Percentiles rank a stretch among this genome's conserved stretches.
phyloP scores from a whole-genome alignment of 2,329 filamentous ascomycete species.

The Fusarium nygamai region DNA sequence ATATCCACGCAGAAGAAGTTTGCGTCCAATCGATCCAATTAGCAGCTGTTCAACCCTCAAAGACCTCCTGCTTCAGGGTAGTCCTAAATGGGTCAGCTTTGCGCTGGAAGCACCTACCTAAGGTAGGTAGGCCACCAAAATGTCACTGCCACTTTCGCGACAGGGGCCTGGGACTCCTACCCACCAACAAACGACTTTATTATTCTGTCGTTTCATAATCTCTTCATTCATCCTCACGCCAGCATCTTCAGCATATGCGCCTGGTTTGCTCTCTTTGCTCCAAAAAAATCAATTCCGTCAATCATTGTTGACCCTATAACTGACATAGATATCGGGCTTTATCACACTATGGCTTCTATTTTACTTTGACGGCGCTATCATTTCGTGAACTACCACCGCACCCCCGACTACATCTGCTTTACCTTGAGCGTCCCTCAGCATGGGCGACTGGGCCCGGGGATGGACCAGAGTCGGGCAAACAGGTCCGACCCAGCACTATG shows the following conservation, averaged over 20 bases:
- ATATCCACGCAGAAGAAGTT: neutral
- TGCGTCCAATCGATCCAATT: neutral
- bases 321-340: neutral
- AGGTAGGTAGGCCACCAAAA: neutral
- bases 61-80: neutral
- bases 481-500: constrained; percentile 32
- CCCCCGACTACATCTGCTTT: neutral
- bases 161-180: neutral
- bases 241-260: neutral
- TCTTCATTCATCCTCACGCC: neutral
- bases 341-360: constrained; percentile 14
- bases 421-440: constrained; percentile 6
- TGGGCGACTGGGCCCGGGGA: constrained; percentile 45
- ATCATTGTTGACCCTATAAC: neutral
- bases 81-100: neutral
- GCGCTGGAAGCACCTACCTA: neutral
- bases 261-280: neutral
- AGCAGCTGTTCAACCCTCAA: neutral
- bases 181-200: constrained; percentile 6
- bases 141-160: constrained; percentile 25
- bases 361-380: constrained; percentile 7
- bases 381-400: neutral
- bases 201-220: neutral
- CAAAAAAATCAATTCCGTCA: neutral
- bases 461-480: constrained; percentile 49